Evolutionary conservation across 164 flowering plant genomes (phyloP), one percentile per base, ranked within the genome.

Genomic region (Platanus orientalis): DNA sequence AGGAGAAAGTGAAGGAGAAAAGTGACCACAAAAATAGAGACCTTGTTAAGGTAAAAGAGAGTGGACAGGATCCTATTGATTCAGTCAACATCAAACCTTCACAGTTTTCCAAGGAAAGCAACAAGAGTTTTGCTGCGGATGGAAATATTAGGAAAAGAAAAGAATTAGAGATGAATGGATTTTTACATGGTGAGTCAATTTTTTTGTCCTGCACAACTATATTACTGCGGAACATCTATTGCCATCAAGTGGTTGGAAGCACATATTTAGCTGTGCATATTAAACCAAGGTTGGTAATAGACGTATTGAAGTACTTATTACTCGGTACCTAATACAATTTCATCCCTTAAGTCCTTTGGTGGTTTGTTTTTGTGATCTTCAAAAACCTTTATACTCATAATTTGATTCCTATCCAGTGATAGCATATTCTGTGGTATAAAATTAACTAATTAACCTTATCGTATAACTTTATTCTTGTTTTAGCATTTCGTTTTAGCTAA

Each of bases 181-280:
- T 79, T 69, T 30, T 72, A 28, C 83, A 78, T 78, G 91, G 97
- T 91, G 82, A 85, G 95, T 79, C 52, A 29, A 51, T 53, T 48
- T 39, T 20, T 27, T 62, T 24, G 32, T 58, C 10, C 65, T 53
- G 50, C 34, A 17, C 12, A 34, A 53, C 52, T 14, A 50, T 39
- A 36, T 36, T 50, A 63, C 48, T 26, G 7, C 2, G 36, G 48
- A 55, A 51, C 23, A 48, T 52, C 45, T n/a, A 6, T 34, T 49
- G 44, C 26, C 30, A 0, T 32, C 21, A 21, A 62, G 10, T 50
- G 25, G 57, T 50, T 65, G 32, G 34, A 20, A 49, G 40, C 27
- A 27, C 48, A 60, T 23, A 36, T 48, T 39, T 47, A 4, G 25
- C 39, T 50, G n/a, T 24, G 39, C 51, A 19, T 59, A 16, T 6